These are phyloP conservation scores for Hyparrhenia diplandra DNA, from an alignment of 176 grass and related monocot genomes.

Conservation along the genomic window DNA sequence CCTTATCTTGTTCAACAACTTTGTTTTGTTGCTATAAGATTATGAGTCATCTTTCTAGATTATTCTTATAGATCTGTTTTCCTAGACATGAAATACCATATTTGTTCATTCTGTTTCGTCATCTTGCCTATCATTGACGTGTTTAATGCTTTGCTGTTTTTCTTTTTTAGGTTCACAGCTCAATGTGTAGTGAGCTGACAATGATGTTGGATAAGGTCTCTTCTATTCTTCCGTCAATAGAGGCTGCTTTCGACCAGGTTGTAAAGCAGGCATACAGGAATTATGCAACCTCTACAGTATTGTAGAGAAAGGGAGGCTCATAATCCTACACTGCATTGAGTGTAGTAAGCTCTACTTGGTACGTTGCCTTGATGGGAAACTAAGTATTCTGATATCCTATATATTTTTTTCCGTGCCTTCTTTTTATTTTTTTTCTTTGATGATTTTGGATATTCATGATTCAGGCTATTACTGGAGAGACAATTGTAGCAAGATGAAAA, in stretches of 20 bases:
- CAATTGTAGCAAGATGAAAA: slow-evolving; percentile 63
- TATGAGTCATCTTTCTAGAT: neutral
- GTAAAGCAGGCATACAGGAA: slow-evolving; percentile 74
- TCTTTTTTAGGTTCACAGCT: slow-evolving; percentile 61
- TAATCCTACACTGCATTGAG: slow-evolving; percentile 69
- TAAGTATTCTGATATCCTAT: slow-evolving; percentile 25
- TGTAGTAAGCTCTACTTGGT: slow-evolving; percentile 96
- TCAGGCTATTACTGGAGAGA: slow-evolving; percentile 77
- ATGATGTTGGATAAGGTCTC: slow-evolving; percentile 71
- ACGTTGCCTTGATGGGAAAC: slow-evolving; percentile 24
- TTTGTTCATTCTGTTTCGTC: neutral
- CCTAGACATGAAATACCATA: neutral
- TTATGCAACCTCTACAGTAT: slow-evolving; percentile 77
- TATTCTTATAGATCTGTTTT: neutral
- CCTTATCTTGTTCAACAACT: too few relatives aligned
- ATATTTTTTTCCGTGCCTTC: neutral
- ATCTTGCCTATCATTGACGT: slow-evolving; percentile 18
- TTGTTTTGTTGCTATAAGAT: neutral
- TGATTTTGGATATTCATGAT: slow-evolving; percentile 32
- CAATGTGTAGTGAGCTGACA: slow-evolving; percentile 62
- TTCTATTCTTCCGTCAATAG: slow-evolving; percentile 84
- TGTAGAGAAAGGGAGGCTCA: slow-evolving; percentile 72
- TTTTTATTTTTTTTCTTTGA: neutral
- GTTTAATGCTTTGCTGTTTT: slow-evolving; percentile 5
- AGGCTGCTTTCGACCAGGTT: slow-evolving; percentile 79